Base-by-base conservation (phyloP, 169 alveolate species). In the Plasmodium reichenowi region DNA sequence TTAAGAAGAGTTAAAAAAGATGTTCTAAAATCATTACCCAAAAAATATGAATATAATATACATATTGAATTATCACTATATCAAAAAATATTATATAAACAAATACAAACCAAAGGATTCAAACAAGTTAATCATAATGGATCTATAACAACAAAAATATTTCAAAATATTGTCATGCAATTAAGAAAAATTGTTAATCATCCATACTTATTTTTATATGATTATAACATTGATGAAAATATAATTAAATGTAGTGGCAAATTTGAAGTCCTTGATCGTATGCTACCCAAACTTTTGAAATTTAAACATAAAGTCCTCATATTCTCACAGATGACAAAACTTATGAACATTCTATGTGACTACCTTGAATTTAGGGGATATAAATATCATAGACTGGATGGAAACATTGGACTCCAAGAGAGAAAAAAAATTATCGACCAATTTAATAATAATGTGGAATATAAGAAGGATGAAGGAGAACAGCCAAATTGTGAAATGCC, bases 111-210 rank as follows among this genome's bases (percentile, higher is more conserved):
- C 54, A 95, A 94, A 68, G 97, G 89, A 20, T 93, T 93, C 24
- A 94, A 87, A 29, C 91, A 88, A 8, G 93, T 93, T 10, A 89
- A 72, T 15, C 88, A 72, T 8, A 92, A 94, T 47, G 92, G 92
- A n/a, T 76, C 68, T 60, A 75, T 54, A 20, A 74, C 38, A 8
- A 62, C 71, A 24, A 80, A 62, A 54, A 22, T 24, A 0, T 62
- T 63, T 56, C 90, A 80, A 97, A 98, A 98, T 91, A 93, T 98
- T 63, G 98, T 98, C 15, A 98, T 98, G 99, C 99, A 98, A 93
- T 97, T 98, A 60, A 96, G 99, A 88, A 98, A 98, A 94, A 99
- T 98, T 13, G 98, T 99, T 85, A 98, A 98, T 89, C 99, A 97
- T 92, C 99, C 99, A 12, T 99, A 97, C 87, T 95, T 98, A 47